Evolutionary conservation across 495 filamentous ascomycete species (phyloP), one percentile per base, ranked within the genome.

Genomic region (Xylaria grammica): DNA sequence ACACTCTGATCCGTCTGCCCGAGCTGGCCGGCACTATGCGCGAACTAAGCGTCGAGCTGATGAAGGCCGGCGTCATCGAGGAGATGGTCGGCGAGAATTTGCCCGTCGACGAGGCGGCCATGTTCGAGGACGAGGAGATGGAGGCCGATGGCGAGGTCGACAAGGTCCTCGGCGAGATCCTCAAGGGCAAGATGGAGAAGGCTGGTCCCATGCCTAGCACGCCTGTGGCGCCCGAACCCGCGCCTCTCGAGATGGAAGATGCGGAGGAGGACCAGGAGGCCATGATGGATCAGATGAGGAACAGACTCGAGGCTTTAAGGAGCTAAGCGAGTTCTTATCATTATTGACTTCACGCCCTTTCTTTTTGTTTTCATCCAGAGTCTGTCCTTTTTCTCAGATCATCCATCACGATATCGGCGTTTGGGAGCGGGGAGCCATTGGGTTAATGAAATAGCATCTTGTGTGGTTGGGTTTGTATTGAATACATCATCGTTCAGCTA

Each of bases 51-150:
- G 82, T 88, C 54, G 95, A 99, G 81, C 76, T 98, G 70, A 89
- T 97, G 64, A 94, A 90, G 77, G 94, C 95, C 2, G 95, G 96
- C 3, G 94, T 99, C 66, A 97, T 99, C 63, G 95, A 99, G 79
- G 95, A 99, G 81, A 97, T 97, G 89, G 88, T 96, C 13, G 90
- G 87, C 45, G 95, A 98, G 73, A 87, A 82, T 44, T 76, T 97
- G 66, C 92, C 92, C n/a, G 86, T 89, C 69, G 76, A 77, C 22
- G 76, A 75, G 26, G 84, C 86, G 44, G 81, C 87, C 59, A 61
- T 90, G 36, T 73, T 87, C 22, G 91, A 94, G 65, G 92, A 90
- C 19, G 93, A 95, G 74, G 90, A 93, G 40, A 87, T 88, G n/a
- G 94, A 97, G 79, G 93, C 89, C 4, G 93, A 97, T 68, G 82